Evolutionary conservation across 306 rosid genomes (phyloP).

Genomic region (Dryas octopetala): DNA sequence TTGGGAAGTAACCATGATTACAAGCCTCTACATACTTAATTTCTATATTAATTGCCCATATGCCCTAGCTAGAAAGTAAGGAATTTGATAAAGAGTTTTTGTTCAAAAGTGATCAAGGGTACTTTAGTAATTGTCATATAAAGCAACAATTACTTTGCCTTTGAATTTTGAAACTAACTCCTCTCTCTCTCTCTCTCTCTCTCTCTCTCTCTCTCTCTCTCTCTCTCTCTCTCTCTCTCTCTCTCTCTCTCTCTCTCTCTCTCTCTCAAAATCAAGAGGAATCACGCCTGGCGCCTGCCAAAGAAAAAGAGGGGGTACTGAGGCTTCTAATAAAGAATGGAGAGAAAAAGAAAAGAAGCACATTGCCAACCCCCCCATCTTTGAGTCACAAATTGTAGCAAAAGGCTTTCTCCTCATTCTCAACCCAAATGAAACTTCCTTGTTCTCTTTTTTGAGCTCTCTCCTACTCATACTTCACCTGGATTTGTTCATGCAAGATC

Average conservation of each 20-base stretch:
- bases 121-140: slow-evolving; percentile 39
- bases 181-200: too few relatives aligned
- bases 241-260: slow-evolving; percentile 28
- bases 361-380: slow-evolving; percentile 52
- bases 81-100: slow-evolving; percentile 26
- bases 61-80: slow-evolving; percentile 29
- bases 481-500: slow-evolving; percentile 88
- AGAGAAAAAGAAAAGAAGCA: slow-evolving; percentile 50
- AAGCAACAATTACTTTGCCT: slow-evolving; percentile 56
- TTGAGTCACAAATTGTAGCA: slow-evolving; percentile 26
- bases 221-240: slow-evolving; percentile 30
- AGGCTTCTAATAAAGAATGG: slow-evolving; percentile 54
- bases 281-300: slow-evolving; percentile 53
- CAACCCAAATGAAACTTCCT: slow-evolving; percentile 69
- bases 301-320: slow-evolving; percentile 49
- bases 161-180: slow-evolving; percentile 40
- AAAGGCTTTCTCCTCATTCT: slow-evolving; percentile 28
- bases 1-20: slow-evolving; percentile 42
- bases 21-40: slow-evolving; percentile 26
- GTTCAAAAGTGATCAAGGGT: slow-evolving; percentile 34
- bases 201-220: neutral
- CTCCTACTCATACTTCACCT: slow-evolving; percentile 9
- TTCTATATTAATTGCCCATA: neutral
- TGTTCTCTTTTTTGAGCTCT: slow-evolving; percentile 5
- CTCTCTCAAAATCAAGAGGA: slow-evolving; percentile 33